Conservation (phyloP, 495 filamentous ascomycete genomes). For the Daldinia grandis region DNA sequence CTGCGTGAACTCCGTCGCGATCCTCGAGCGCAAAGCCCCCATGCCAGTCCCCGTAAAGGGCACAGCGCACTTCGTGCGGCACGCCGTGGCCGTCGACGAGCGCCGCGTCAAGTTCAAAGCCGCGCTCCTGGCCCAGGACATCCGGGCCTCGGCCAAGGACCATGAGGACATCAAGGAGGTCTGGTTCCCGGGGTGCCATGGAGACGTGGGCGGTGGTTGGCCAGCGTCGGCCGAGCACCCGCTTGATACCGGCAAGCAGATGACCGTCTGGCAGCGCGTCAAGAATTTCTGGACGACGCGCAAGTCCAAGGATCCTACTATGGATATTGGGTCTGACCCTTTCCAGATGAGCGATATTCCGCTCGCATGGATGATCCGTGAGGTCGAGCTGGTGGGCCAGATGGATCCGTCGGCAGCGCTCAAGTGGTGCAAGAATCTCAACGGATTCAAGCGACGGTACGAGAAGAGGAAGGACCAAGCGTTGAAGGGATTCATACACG, state of each 20-base stretch:
- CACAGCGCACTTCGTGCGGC: constrained; percentile 50
- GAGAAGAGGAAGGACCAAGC: no score
- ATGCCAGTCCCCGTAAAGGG: constrained; percentile 48
- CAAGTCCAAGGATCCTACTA: constrained; percentile 28
- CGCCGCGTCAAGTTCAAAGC: constrained; percentile 56
- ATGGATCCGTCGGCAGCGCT: constrained; percentile 16
- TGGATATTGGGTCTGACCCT: constrained; percentile 27
- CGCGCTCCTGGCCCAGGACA: constrained; percentile 43
- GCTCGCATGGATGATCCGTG: constrained; percentile 24
- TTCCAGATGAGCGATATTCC: constrained; percentile 52
- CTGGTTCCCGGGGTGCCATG: constrained; percentile 47
- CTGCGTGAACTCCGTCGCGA: constrained; percentile 53
- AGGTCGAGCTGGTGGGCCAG: no score
- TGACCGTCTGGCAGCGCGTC: constrained; percentile 38
- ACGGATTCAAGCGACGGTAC: no score
- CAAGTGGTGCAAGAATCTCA: constrained; percentile 2
- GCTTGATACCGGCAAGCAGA: constrained; percentile 19
- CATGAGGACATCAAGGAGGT: no score
- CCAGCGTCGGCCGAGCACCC: constrained; percentile 20
- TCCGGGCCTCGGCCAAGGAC: constrained; percentile 23
- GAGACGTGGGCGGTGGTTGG: constrained; percentile 56
- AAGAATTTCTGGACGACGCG: constrained; percentile 42
- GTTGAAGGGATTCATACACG: no score
- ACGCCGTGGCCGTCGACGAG: constrained; percentile 58
- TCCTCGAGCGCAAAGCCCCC: constrained; percentile 52